Evolutionary conservation across 2,329 filamentous ascomycete genomes (phyloP), one percentile per base, ranked within the genome.

Genomic region (Sclerotinia subarctica): DNA sequence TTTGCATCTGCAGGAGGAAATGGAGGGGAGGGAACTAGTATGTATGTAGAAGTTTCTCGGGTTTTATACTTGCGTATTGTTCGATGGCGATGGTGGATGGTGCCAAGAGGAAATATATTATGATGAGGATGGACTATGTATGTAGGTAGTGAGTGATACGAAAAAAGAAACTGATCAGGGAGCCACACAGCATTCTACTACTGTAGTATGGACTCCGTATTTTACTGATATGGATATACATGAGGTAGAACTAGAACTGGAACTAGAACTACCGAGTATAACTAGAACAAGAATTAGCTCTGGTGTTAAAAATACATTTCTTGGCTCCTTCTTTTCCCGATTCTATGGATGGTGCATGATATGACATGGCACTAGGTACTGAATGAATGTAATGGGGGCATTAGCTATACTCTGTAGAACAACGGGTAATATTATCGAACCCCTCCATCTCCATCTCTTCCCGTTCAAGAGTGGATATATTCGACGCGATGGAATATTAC

Each of bases 21-120:
- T 5, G 17, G 19, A 24, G 26, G 19, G 29, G 6, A 32, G 44
- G 42, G 17, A 35, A 47, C 58, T 60, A 60, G 58, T 60, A 49
- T 60, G 42, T 35, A 35, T 35, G 6, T 32, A 49, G 58, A 60
- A 60, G 26, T 49, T 60, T 49, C 58, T 60, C 44, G 44, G 58
- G 21, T 35, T 42, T 60, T 32, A 32, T 5, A 32, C 32, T 32
- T 32, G 1, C 32, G 32, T n/a, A 38, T n/a, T 24, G 21, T 13
- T 56, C n/a, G 53, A 38, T 57, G 35, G 17, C 44, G 44, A 47
- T 35, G 35, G 35, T 35, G 35, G 35, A 35, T 47, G 21, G 10
- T 59, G 57, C 57, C 57, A 47, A 60, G 42, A 35, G 26, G 24
- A 60, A 46, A 35, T 35, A 35, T 35, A 35, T 35, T 5, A 35